Base-by-base conservation (phyloP, 2,329 filamentous ascomycete genomes). In the Venturia nashicola region DNA sequence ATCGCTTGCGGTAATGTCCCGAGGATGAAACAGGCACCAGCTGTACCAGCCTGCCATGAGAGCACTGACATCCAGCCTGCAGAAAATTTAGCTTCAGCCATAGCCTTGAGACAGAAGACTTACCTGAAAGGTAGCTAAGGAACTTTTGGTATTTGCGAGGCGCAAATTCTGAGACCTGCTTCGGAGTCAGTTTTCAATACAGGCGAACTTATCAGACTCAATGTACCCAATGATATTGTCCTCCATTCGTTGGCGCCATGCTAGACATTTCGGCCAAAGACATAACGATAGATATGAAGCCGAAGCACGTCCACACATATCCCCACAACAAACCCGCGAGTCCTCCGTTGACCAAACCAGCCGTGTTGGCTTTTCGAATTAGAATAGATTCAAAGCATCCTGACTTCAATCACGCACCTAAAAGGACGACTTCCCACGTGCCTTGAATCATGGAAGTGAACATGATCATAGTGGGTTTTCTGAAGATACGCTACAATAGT, bases 141-240 rank as follows among this genome's bases (percentile, higher is more conserved):
- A 61, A 66, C 27, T 62, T 64, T 36, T 66, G 65, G 32, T 36
- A 59, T 7, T 39, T 34, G 12, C 34, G 16, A 20, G 65, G 65
- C 5, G 65, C 61, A 32, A 67, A 66, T 40, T 66, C 65, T n/a
- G 51, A 64, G 20, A 66, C 65, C 36, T 39, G 2, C 8, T 39
- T 39, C 12, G 7, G 5, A 9, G 36, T 39, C 36, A 39, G 36
- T 39, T 39, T 39, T 8, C 36, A 39, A 39, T 5, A 39, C 36
- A 39, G 7, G 36, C 6, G 36, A 39, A 3, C 1, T 39, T 8
- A 39, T 39, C 36, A 39, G 36, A 39, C 36, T 39, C 36, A 12
- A 16, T 65, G 67, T 23, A 64, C 61, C 65, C 74, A 76, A 60
- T 76, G 74, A 42, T 76, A 76, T 65, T 76, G 74, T 1, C 74